A percentile compares a stretch with the other conserved stretches of the same genome.
Evolutionary conservation across 805 yeast genomes (phyloP).

Genomic region (Kregervanrija pseudodelftensis): DNA sequence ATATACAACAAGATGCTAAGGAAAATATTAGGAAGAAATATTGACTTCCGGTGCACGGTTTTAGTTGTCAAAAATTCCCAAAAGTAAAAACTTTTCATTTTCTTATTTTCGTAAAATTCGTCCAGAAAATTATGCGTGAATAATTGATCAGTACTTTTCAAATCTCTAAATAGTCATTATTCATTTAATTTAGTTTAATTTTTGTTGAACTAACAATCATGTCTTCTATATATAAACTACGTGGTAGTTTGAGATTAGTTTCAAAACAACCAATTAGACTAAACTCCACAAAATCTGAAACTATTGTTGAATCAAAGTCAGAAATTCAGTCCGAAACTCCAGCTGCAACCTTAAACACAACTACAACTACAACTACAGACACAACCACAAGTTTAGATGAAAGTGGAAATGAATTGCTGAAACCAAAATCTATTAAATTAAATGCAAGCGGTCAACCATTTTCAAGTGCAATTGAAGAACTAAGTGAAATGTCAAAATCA

Average conservation of each 20-base stretch:
- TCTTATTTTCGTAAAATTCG: too few relatives aligned
- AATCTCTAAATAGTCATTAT: too few relatives aligned
- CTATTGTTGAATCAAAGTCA: not conserved
- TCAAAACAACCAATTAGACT: constrained; percentile 2
- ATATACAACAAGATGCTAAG: too few relatives aligned
- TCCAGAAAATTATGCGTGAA: too few relatives aligned
- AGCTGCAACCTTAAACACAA: not conserved
- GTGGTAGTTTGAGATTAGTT: constrained; percentile 4
- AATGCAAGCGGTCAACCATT: constrained; percentile 9
- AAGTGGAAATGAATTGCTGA: not conserved
- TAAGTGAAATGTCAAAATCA: constrained; percentile 16
- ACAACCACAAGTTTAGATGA: not conserved
- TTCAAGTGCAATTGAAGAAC: constrained; percentile 9
- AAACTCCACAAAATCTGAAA: not conserved
- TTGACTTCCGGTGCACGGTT: too few relatives aligned
- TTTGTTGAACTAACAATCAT: too few relatives aligned
- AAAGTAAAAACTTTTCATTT: too few relatives aligned
- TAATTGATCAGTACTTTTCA: too few relatives aligned
- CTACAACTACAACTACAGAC: too few relatives aligned
- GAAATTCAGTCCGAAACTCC: not conserved
- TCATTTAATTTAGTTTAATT: too few relatives aligned
- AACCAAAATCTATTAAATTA: not conserved
- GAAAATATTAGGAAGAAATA: too few relatives aligned
- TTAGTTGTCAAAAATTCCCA: too few relatives aligned
- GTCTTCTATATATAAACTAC: not conserved